phyloP scores from a whole-genome alignment of 2,329 filamentous ascomycete species.

The Chalaropsis ovoidea region DNA sequence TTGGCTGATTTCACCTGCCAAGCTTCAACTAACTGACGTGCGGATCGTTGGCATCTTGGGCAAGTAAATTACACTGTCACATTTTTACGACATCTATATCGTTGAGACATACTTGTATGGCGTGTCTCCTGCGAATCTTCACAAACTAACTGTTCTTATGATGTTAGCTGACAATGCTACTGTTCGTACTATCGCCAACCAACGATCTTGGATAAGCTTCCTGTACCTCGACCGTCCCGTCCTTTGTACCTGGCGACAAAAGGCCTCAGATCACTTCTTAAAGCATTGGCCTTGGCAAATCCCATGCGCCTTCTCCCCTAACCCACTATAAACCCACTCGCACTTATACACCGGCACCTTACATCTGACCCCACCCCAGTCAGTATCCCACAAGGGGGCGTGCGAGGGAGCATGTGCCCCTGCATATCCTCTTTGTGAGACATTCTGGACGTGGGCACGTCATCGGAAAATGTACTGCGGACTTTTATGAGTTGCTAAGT shows the following conservation, averaged over 20 bases:
- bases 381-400: not conserved
- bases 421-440: not conserved
- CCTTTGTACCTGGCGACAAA: not conserved
- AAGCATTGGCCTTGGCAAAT: conserved; percentile 12
- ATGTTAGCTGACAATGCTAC: not conserved
- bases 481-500: not conserved
- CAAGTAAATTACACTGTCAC: conserved; percentile 12
- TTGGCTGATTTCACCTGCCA: not conserved
- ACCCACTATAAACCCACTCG: not conserved
- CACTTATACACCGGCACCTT: not conserved
- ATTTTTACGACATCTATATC: not conserved
- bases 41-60: conserved; percentile 2
- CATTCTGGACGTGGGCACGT: not conserved
- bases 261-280: conserved; percentile 13
- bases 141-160: not conserved
- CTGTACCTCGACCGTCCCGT: not conserved
- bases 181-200: not conserved
- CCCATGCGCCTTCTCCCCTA: not conserved
- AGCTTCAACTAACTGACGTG: not conserved
- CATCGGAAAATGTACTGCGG: not conserved
- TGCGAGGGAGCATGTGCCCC: conserved; percentile 1
- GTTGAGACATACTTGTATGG: not conserved
- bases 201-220: not conserved
- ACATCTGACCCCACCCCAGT: not conserved
- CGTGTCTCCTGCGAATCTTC: not conserved